Evolutionary conservation across 164 flowering plant genomes (phyloP), one percentile per base, ranked within the genome.

Genomic region (Pachysandra terminalis): DNA sequence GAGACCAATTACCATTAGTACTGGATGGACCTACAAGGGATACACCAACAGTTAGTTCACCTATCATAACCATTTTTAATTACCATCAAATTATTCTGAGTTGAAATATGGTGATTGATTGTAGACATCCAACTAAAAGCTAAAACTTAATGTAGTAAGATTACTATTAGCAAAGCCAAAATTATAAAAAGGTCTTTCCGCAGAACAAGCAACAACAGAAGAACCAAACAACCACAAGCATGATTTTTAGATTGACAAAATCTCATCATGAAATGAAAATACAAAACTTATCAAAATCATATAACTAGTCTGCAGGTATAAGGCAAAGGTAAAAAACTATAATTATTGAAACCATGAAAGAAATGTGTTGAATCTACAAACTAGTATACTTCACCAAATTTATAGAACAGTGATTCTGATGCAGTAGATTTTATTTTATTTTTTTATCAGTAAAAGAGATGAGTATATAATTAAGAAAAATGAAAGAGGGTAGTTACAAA

Each of bases 21-120:
- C 94, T 17, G 99, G 99, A 82, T 95, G 99, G 19, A 95, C 97
- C 99, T 92, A 74, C 74, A 80, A 59, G 41, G n/a, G 19, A 24
- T 22, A 68, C 21, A 62, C 22, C 16, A 73, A 40, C 22, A 69
- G 53, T 41, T 60, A 61, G 63, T 23, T 60, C 48, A 48, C 19
- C 56, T 27, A 1, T 10, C 3, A 37, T 51, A 22, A 1, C 40
- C 35, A 56, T n/a, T n/a, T 12, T 45, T 10, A 45, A 45, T 10
- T 45, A 45, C 51, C 23, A 21, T n/a, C n/a, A n/a, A n/a, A n/a
- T 27, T 7, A 35, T 22, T 54, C 16, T 19, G 55, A 3, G 3
- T 53, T 19, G 13, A 35, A 21, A 55, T 16, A 40, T 9, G n/a
- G 26, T 65, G 27, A 53, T 48, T 19, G 27, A 4, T 45, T 22